These are phyloP conservation scores for Fremontodendron californicum DNA, from an alignment of 345 rosid species.

Conservation along the genomic window DNA sequence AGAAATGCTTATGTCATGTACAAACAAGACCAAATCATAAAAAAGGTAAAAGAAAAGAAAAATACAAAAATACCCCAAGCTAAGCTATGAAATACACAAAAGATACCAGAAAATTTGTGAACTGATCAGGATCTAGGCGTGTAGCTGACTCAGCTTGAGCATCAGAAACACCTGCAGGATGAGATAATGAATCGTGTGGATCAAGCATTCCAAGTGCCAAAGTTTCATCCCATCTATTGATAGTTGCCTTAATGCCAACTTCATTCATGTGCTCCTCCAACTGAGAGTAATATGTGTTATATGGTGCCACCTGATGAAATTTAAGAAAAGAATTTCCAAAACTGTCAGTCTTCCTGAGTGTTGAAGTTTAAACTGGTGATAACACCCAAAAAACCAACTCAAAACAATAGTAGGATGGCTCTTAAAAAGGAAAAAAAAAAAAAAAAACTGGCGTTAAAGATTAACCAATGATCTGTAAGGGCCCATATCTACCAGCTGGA, in stretches of 20 bases:
- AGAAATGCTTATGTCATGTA: slow-evolving; percentile 1
- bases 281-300: slow-evolving; percentile 83
- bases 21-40: slow-evolving; percentile 1
- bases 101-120: slow-evolving; percentile 82
- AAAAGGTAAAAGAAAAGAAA: not conserved
- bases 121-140: slow-evolving; percentile 80
- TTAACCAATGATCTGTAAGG: not conserved
- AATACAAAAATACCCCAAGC: not conserved
- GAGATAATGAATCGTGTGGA: slow-evolving; percentile 92
- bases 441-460: not conserved
- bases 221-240: slow-evolving; percentile 90
- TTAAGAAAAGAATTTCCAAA: slow-evolving; percentile 1
- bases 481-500: slow-evolving; percentile 1
- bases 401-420: not conserved
- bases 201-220: slow-evolving; percentile 82
- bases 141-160: slow-evolving; percentile 86
- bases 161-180: slow-evolving; percentile 97
- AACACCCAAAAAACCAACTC: not conserved
- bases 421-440: too few relatives aligned
- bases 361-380: not conserved
- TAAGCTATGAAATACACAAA: not conserved
- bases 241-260: slow-evolving; percentile 69
- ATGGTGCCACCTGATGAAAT: slow-evolving; percentile 80
- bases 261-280: slow-evolving; percentile 90
- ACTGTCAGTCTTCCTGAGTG: not conserved